Percentiles rank a stretch among this genome's conserved stretches.
Evolutionary conservation across 257 asterid species (phyloP).

Genomic region (Coffea canephora): DNA sequence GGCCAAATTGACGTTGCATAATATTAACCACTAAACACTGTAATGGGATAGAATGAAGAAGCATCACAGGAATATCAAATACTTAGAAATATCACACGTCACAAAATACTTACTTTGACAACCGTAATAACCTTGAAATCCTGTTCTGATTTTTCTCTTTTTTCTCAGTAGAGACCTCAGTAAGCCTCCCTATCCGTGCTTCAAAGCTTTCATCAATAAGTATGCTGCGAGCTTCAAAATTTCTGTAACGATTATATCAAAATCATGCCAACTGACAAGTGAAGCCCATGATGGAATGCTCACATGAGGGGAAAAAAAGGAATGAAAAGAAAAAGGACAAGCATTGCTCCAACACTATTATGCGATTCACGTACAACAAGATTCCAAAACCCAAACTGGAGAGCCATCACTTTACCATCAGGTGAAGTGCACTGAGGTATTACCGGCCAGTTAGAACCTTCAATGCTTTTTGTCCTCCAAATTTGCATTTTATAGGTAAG

Average conservation of each 20-base stretch:
- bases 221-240: constrained; percentile 21
- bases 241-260: not conserved
- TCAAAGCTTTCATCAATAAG: constrained; percentile 4
- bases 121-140: not conserved
- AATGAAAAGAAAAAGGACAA: not conserved
- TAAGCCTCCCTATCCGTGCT: constrained; percentile 11
- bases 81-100: too few species aligned
- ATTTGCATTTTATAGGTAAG: too few species aligned
- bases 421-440: too few species aligned
- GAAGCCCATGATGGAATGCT: not conserved
- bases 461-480: too few species aligned
- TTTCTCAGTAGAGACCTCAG: constrained; percentile 1
- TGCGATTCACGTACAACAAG: too few species aligned
- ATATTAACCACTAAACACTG: too few species aligned
- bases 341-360: too few species aligned
- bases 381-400: too few species aligned
- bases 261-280: not conserved
- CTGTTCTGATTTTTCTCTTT: not conserved
- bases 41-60: not conserved
- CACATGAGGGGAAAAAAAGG: not conserved
- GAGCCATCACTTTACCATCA: too few species aligned
- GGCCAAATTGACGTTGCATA: not conserved
- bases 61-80: not conserved
- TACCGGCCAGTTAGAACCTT: too few species aligned
- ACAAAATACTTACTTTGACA: not conserved